A percentile compares a stretch with the other conserved stretches of the same genome.
phyloP scores from a whole-genome alignment of 768 basidiomycete species.

The Hydnum rufescens region DNA sequence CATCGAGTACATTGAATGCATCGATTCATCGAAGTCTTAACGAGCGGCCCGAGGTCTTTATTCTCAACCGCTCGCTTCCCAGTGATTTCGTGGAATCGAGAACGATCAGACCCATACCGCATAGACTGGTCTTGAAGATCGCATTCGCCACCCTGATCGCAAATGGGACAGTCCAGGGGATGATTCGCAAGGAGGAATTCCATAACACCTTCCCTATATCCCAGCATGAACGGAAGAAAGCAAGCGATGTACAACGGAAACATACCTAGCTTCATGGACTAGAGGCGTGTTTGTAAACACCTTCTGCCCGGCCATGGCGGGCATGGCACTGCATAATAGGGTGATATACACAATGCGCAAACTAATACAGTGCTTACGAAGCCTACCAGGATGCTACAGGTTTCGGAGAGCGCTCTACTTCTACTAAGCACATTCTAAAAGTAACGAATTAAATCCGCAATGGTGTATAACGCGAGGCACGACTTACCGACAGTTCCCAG shows the following conservation, averaged over 20 bases:
- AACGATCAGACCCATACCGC: slow-evolving; percentile 95
- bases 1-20: slow-evolving; percentile 99
- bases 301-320: slow-evolving; percentile 84
- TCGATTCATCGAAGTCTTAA: slow-evolving; percentile 97
- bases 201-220: slow-evolving; percentile 83
- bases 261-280: slow-evolving; percentile 66
- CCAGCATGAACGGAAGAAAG: slow-evolving; percentile 1
- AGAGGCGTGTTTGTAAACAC: slow-evolving; percentile 87
- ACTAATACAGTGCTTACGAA: slow-evolving; percentile 1
- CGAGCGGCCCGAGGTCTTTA: slow-evolving; percentile 93
- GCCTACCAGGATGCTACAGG: slow-evolving; percentile 80
- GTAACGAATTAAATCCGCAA: slow-evolving; percentile 1
- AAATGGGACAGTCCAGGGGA: slow-evolving; percentile 95
- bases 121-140: slow-evolving; percentile 98
- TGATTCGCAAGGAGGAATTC: slow-evolving; percentile 96
- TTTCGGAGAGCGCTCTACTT: slow-evolving; percentile 89
- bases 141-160: slow-evolving; percentile 98
- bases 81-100: slow-evolving; percentile 93
- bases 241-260: neutral
- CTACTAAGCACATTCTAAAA: slow-evolving; percentile 88
- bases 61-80: slow-evolving; percentile 97
- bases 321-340: slow-evolving; percentile 55
- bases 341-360: slow-evolving; percentile 4
- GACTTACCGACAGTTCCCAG: slow-evolving; percentile 85
- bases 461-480: neutral